Conservation (phyloP, 2,329 filamentous ascomycete genomes). For the Colletotrichum viniferum region DNA sequence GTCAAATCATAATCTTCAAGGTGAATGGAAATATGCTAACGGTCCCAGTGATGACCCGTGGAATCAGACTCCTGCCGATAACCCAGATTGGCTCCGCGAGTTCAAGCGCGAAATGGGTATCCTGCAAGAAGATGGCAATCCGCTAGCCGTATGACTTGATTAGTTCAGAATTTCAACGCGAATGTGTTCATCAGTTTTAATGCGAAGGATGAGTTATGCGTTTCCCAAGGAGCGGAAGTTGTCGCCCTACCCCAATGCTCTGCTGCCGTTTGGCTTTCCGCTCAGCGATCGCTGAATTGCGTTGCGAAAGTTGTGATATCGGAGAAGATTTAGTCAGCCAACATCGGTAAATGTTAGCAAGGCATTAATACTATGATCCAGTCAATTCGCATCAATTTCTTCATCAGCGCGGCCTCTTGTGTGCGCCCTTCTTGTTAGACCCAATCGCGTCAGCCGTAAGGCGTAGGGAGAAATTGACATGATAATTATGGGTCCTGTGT, state of each 20-base stretch:
- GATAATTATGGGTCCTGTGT: not conserved
- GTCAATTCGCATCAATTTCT: not conserved
- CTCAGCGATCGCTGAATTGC: not conserved
- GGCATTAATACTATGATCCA: not conserved
- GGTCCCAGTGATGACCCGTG: constrained; percentile 35
- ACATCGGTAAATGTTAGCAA: not conserved
- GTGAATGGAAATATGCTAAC: not conserved
- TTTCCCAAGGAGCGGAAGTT: not conserved
- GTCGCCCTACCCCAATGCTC: not conserved
- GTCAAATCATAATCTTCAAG: not conserved
- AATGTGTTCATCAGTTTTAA: not conserved
- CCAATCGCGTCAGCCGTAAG: not conserved
- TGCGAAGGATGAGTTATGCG: not conserved
- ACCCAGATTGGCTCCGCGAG: constrained; percentile 32
- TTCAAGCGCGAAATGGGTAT: constrained; percentile 18
- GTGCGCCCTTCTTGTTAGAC: not conserved
- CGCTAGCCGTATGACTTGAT: not conserved
- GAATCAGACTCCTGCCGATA: constrained; percentile 43
- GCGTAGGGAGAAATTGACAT: constrained; percentile 10
- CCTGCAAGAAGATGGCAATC: not conserved
- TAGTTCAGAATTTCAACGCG: not conserved
- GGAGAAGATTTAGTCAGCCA: not conserved
- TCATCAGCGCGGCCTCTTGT: not conserved
- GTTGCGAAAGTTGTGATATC: not conserved
- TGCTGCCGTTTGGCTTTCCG: not conserved